Base-by-base conservation (phyloP, 805 yeast genomes). In the Sugiyamaella americana region DNA sequence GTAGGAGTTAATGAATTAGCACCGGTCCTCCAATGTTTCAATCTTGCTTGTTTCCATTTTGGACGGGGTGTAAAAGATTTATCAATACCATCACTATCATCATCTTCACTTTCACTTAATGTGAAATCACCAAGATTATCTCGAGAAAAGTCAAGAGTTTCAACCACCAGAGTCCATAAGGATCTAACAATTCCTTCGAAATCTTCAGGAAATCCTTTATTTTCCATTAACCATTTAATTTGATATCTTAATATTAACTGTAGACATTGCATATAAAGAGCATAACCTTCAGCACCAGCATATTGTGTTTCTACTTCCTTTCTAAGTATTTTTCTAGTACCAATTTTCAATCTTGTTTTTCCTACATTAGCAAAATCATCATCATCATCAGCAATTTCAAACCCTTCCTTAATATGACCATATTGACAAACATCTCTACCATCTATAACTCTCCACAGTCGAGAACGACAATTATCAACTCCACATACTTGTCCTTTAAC, bases 341-440 rank as follows among this genome's bases (percentile, higher is more conserved):
- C n/a, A 29, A 16, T n/a, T 4, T 24, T 16, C 3, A 41, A 16
- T 16, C 44, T 3, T n/a, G n/a, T n/a, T 10, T 26, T 29, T 21
- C 41, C 32, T 30, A 26, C 29, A 19, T 30, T 32, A 4, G 24
- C 67, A 24, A 64, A 63, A 30, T 76, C 83, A 50, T 81, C 91
- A n/a, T 82, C 88, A 40, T 87, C 95, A 57, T 87, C 91, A 52
- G 84, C 85, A 51, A 79, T 72, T 61, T 87, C 95, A 22, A 84
- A 60, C 30, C 89, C 88, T 53, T 82, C 91, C 64, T 78, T 76
- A 18, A 89, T 88, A 65, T 91, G 98, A 3, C 98, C 98, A 58
- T 76, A 83, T 57, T 85, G 91, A 62, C 98, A 91, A 8, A 89
- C 82, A 47, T 80, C 74, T 43, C 78, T 78, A 21, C 98, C 98